phyloP scores from a whole-genome alignment of 805 yeast species.

The Kodamaea hsintzibuensis region DNA sequence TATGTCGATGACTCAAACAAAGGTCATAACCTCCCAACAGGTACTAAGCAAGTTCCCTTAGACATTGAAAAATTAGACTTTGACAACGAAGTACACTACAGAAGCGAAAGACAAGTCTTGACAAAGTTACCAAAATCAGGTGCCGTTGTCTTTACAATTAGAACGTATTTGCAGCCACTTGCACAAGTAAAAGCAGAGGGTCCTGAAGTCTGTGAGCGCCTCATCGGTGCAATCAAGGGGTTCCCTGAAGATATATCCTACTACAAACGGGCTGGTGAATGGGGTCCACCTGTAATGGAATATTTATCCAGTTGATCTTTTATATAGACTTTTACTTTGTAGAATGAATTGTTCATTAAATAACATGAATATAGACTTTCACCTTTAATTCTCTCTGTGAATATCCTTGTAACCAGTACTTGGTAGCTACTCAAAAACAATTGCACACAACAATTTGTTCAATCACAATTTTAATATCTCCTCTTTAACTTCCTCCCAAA shows the following conservation, averaged over 20 bases:
- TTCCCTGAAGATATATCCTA: conserved; percentile 57
- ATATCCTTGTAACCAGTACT: no score
- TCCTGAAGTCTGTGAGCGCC: conserved; percentile 44
- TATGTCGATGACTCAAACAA: conserved; percentile 42
- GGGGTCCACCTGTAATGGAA: conserved; percentile 64
- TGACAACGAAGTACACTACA: conserved; percentile 38
- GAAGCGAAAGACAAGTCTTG: conserved; percentile 44
- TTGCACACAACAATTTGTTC: no score
- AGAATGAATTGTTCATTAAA: not conserved
- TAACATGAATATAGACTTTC: not conserved
- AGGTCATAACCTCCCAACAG: conserved; percentile 36
- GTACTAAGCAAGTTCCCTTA: conserved; percentile 24
- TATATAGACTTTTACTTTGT: no score
- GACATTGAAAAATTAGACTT: conserved; percentile 36
- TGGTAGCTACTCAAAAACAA: no score
- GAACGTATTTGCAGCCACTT: conserved; percentile 42
- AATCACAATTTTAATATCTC: conserved; percentile 30
- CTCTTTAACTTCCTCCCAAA: conserved; percentile 64
- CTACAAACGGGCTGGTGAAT: conserved; percentile 63
- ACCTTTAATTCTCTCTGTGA: not conserved
- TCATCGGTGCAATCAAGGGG: conserved; percentile 63
- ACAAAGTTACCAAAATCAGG: conserved; percentile 39
- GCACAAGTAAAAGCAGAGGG: conserved; percentile 32
- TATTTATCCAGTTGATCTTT: conserved; percentile 7
- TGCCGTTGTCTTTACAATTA: conserved; percentile 42